Percentiles rank a stretch among this genome's conserved stretches.
These are phyloP conservation scores for Monosporozyma yasuniensis DNA, from an alignment of 805 yeast species.

Conservation along the genomic window DNA sequence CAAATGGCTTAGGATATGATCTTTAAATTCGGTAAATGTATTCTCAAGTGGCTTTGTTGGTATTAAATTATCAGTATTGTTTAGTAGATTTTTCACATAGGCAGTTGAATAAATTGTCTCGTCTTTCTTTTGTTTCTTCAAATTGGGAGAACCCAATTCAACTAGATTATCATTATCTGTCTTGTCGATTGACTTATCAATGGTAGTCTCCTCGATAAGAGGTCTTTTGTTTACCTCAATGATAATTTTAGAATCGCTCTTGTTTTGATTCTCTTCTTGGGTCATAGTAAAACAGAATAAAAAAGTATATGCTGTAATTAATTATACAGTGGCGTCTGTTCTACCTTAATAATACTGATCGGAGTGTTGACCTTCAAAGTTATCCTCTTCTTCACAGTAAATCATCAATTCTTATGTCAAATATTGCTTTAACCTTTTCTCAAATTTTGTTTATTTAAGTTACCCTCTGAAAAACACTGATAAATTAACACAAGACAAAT, in stretches of 20 bases:
- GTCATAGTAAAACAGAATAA: neutral
- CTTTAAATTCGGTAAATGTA: constrained; percentile 13
- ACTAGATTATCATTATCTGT: neutral
- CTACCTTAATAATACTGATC: neutral
- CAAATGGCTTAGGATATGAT: constrained; percentile 16
- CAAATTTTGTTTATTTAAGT: neutral
- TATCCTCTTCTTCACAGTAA: neutral
- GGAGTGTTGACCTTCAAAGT: neutral
- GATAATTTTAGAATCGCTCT: neutral
- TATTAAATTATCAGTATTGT: neutral
- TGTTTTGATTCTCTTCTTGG: neutral
- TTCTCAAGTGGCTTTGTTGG: neutral
- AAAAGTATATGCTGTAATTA: no score
- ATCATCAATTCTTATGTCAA: neutral
- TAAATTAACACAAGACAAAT: neutral
- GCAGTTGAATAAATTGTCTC: neutral
- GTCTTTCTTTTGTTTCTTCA: neutral
- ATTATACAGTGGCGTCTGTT: no score
- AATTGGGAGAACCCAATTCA: neutral
- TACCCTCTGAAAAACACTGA: neutral
- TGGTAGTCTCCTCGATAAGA: neutral
- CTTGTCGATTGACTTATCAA: neutral
- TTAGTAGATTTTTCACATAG: neutral
- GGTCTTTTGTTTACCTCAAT: neutral
- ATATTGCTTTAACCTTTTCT: neutral